Evolutionary conservation across 2,329 filamentous ascomycete genomes (phyloP), one percentile per base, ranked within the genome.

Genomic region (Verticillium alfalfae): DNA sequence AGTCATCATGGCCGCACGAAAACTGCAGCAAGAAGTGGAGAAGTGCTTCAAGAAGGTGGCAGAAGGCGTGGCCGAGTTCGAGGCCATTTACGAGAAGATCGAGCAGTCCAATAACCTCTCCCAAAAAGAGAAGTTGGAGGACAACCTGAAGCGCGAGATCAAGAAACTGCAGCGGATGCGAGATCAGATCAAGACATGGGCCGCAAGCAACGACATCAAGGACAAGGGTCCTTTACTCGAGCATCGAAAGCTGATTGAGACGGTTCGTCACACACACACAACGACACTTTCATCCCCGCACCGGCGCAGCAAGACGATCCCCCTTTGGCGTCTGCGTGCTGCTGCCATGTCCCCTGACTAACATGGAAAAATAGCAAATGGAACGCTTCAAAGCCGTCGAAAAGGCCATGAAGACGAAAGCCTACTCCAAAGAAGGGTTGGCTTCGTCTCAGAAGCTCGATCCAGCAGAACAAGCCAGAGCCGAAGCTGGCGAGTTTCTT

Each of bases 321-420:
- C 13, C 41, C 22, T 9, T 18, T 18, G 22, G 45, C 18, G 45
- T 10, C 12, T 18, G 45, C n/a, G 45, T 49, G 5, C 7, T 22
- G n/a, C 18, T 49, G 45, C 18, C 45, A 22, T 18, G 49, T 22
- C 60, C 41, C 38, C 56, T 61, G 12, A 60, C 63, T 65, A 61
- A 65, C 60, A 10, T n/a, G 7, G 4, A 36, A 16, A 26, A 52
- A 70, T 79, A 95, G 92, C 89, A 94, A 91, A 99, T 99, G 95
- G 95, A 99, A 79, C 93, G 92, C 71, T 99, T 99, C 86, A 99
- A 99, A 81, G 94, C 93, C n/a, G 95, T 99, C 60, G 95, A 99
- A 78, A 99, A 99, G 82, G 95, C 97, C 72, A 98, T 99, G 95
- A 99, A 99, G 83, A 99, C 95, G 62, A 99, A 99, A 78, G 95